Percentiles rank a stretch among this genome's conserved stretches.
phyloP scores from a whole-genome alignment of 257 asterid genomes.

The Striga asiatica region DNA sequence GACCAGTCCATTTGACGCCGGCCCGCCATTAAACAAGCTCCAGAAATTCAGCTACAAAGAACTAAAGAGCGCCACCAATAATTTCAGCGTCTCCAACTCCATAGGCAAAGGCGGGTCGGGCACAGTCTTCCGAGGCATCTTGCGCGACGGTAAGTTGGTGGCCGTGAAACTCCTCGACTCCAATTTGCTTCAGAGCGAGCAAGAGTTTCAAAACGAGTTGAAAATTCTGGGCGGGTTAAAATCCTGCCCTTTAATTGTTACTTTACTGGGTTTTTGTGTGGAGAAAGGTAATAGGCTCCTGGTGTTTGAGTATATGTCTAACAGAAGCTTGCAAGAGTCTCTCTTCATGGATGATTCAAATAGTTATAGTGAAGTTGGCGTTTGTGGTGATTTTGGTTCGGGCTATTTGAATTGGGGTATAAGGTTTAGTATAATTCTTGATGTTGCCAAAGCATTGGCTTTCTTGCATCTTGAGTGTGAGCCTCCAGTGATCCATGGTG shows the following conservation, averaged over 20 bases:
- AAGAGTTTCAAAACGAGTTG: slow-evolving; percentile 86
- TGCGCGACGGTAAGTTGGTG: slow-evolving; percentile 65
- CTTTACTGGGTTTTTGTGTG: slow-evolving; percentile 74
- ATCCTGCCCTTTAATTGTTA: slow-evolving; percentile 44
- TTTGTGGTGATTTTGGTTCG: slow-evolving; percentile 7
- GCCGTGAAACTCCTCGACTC: slow-evolving; percentile 76
- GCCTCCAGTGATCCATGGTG: slow-evolving; percentile 94
- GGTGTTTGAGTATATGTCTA: slow-evolving; percentile 93
- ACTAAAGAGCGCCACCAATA: slow-evolving; percentile 61
- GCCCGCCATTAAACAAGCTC: slow-evolving; percentile 49
- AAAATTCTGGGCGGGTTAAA: slow-evolving; percentile 67
- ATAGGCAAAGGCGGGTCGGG: slow-evolving; percentile 98
- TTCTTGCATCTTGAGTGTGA: slow-evolving; percentile 84
- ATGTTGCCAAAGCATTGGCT: slow-evolving; percentile 71
- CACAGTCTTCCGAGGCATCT: slow-evolving; percentile 63
- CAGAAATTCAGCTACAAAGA: slow-evolving; percentile 66
- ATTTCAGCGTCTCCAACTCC: slow-evolving; percentile 46
- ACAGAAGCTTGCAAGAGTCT: slow-evolving; percentile 73
- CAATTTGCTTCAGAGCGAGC: slow-evolving; percentile 53
- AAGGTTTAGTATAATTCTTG: slow-evolving; percentile 58
- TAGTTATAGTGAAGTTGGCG: background rate
- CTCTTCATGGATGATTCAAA: slow-evolving; percentile 54
- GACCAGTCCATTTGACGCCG: slow-evolving; percentile 71
- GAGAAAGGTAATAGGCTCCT: slow-evolving; percentile 51
- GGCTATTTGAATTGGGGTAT: slow-evolving; percentile 59